A percentile compares a stretch with the other conserved stretches of the same genome.
phyloP scores from a whole-genome alignment of 2,329 filamentous ascomycete genomes.

The Furcasterigmium sp. region DNA sequence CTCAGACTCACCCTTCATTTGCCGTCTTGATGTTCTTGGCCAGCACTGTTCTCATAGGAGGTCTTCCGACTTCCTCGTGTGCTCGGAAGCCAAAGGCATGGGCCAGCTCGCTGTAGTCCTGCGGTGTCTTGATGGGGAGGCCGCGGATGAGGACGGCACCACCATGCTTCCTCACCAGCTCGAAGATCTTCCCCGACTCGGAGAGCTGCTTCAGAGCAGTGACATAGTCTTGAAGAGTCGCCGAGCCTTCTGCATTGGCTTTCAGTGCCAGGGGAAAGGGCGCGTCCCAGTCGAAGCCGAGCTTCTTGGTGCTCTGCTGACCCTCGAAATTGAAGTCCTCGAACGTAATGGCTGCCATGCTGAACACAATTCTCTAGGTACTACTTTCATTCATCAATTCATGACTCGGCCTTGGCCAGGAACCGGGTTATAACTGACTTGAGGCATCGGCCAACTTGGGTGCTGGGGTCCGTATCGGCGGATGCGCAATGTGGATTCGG shows the following conservation, averaged over 20 bases:
- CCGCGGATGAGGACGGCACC: slow-evolving; percentile 26
- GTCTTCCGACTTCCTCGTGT: slow-evolving; percentile 27
- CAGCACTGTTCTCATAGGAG: slow-evolving; percentile 23
- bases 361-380: too few relatives aligned
- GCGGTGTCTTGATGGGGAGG: slow-evolving; percentile 21
- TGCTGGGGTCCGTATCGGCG: too few relatives aligned
- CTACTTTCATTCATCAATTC: too few relatives aligned
- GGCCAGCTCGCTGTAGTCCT: slow-evolving; percentile 26
- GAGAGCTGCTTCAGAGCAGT: slow-evolving; percentile 12
- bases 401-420: too few relatives aligned
- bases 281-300: slow-evolving; percentile 15
- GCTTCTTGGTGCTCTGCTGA: slow-evolving; percentile 14
- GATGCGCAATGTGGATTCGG: background rate
- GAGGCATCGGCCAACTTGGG: too few relatives aligned
- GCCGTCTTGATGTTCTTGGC: slow-evolving; percentile 29
- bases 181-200: slow-evolving; percentile 18
- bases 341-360: background rate
- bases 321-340: slow-evolving; percentile 15
- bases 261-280: slow-evolving; percentile 17
- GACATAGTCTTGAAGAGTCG: slow-evolving; percentile 12
- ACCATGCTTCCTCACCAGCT: slow-evolving; percentile 20
- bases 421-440: background rate
- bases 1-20: slow-evolving; percentile 22
- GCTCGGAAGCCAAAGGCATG: slow-evolving; percentile 27
- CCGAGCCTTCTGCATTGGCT: background rate